phyloP scores from a whole-genome alignment of 2,329 filamentous ascomycete species.

The Hansfordia pulvinata region DNA sequence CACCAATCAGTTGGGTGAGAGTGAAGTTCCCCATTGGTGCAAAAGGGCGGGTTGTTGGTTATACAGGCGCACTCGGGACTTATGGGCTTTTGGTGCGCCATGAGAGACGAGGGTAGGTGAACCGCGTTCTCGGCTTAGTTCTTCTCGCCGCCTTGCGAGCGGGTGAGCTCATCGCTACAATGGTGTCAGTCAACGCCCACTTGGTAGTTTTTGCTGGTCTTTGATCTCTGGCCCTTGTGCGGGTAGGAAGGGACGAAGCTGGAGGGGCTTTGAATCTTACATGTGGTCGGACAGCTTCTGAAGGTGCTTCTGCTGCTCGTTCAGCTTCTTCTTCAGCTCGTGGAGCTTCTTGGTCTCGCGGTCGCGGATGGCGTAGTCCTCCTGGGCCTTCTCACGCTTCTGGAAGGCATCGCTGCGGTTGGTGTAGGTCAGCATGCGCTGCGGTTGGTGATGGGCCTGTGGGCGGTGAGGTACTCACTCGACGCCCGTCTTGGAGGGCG shows the following conservation, averaged over 20 bases:
- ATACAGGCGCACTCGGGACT: too few species aligned
- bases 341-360: slow-evolving; percentile 85
- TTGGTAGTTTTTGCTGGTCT: slow-evolving; percentile 4
- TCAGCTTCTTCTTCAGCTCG: slow-evolving; percentile 59
- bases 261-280: slow-evolving; percentile 32
- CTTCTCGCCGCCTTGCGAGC: slow-evolving; percentile 54
- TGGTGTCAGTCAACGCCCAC: slow-evolving; percentile 19
- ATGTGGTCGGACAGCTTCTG: slow-evolving; percentile 78
- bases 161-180: slow-evolving; percentile 69
- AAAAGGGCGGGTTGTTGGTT: too few species aligned
- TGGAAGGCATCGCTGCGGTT: slow-evolving; percentile 71
- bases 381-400: slow-evolving; percentile 76
- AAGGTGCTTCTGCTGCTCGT: slow-evolving; percentile 69
- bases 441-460: slow-evolving; percentile 3
- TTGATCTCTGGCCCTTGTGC: slow-evolving; percentile 1
- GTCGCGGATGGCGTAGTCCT: slow-evolving; percentile 73
- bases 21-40: too few species aligned
- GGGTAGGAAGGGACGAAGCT: slow-evolving; percentile 1
- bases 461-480: slow-evolving; percentile 15
- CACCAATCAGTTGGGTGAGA: too few species aligned
- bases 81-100: too few species aligned
- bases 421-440: slow-evolving; percentile 6
- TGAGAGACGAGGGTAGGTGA: neutral
- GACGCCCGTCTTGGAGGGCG: slow-evolving; percentile 39
- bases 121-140: slow-evolving; percentile 27